phyloP scores from a whole-genome alignment of 1,284 basidiomycete species.

The Farysia itapuensis region DNA sequence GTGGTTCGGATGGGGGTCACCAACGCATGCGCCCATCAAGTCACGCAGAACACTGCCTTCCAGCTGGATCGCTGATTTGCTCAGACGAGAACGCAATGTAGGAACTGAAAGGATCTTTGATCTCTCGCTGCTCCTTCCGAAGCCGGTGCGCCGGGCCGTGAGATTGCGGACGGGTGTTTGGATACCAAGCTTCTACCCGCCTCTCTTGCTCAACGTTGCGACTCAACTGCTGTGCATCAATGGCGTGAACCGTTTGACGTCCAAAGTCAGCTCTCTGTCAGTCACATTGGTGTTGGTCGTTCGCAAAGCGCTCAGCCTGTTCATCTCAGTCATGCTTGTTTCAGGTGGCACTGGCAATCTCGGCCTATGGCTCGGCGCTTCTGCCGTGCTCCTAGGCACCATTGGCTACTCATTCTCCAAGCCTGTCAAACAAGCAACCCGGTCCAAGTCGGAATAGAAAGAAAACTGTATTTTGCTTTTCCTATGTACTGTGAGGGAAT shows the following conservation, averaged over 20 bases:
- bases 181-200: slow-evolving; percentile 70
- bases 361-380: slow-evolving; percentile 49
- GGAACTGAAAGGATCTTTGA: slow-evolving; percentile 59
- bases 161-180: slow-evolving; percentile 42
- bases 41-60: slow-evolving; percentile 64
- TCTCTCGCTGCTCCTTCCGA: slow-evolving; percentile 38
- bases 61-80: slow-evolving; percentile 56
- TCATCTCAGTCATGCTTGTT: slow-evolving; percentile 70
- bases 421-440: slow-evolving; percentile 1
- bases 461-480: not conserved
- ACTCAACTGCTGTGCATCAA: slow-evolving; percentile 87
- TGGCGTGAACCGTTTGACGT: slow-evolving; percentile 82
- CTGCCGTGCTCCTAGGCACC: slow-evolving; percentile 72
- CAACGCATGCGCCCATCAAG: not conserved
- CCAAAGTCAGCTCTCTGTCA: slow-evolving; percentile 72
- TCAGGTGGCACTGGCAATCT: slow-evolving; percentile 53
- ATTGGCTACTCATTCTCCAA: slow-evolving; percentile 65
- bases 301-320: slow-evolving; percentile 80
- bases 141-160: not conserved
- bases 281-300: slow-evolving; percentile 87
- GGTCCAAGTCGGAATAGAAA: not conserved
- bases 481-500: too few species aligned
- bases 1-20: slow-evolving; percentile 35
- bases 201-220: slow-evolving; percentile 72
- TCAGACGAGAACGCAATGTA: slow-evolving; percentile 62